These are phyloP conservation scores for Marasmius tenuissimus DNA, from an alignment of 1,284 basidiomycete species.

Conservation along the genomic window DNA sequence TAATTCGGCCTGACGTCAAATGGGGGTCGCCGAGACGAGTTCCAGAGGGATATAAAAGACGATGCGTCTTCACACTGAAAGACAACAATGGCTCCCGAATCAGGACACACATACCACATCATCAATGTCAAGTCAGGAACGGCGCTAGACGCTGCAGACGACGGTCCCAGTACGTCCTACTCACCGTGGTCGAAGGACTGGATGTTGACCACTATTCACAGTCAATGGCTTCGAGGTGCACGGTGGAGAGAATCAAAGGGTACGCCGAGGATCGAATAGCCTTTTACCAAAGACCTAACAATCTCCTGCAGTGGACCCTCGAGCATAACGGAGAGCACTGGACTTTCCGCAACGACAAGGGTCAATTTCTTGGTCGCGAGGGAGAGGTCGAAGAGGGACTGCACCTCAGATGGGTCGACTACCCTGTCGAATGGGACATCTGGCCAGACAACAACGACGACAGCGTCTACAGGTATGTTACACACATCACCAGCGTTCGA, in stretches of 20 bases:
- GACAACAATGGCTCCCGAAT: slow-evolving; percentile 8
- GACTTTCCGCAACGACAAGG: slow-evolving; percentile 19
- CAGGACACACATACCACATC: slow-evolving; percentile 20
- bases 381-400: slow-evolving; percentile 9
- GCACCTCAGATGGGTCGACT: slow-evolving; percentile 12
- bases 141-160: slow-evolving; percentile 22
- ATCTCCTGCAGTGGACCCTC: slow-evolving; percentile 18
- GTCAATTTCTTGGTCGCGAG: slow-evolving; percentile 18
- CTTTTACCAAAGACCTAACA: background rate
- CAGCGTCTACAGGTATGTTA: slow-evolving; percentile 16
- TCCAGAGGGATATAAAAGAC: too few species aligned
- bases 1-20: too few species aligned
- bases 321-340: slow-evolving; percentile 16
- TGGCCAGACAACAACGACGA: slow-evolving; percentile 14
- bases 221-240: slow-evolving; percentile 20
- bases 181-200: background rate
- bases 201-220: slow-evolving; percentile 2
- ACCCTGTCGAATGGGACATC: slow-evolving; percentile 22
- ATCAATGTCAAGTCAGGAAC: slow-evolving; percentile 23
- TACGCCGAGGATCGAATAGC: background rate
- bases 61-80: too few species aligned
- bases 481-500: background rate
- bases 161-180: slow-evolving; percentile 13
- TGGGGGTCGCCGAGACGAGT: too few species aligned
- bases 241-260: slow-evolving; percentile 23